Conservation (phyloP, 2,329 filamentous ascomycete species). For the Botrytis byssoidea region DNA sequence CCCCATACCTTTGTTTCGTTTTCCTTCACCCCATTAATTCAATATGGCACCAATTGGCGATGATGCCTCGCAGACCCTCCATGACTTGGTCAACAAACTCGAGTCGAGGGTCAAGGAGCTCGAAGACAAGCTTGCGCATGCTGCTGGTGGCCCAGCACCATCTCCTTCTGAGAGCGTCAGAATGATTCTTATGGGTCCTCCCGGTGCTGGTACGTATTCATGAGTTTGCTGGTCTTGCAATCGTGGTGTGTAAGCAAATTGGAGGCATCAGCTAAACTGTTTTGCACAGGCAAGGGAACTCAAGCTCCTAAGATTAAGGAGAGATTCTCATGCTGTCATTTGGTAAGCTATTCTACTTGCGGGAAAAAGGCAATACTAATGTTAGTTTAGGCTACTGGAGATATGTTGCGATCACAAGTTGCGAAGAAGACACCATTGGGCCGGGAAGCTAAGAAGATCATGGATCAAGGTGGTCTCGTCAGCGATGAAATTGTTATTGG, state of each 20-base stretch:
- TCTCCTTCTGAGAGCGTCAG: constrained; percentile 67
- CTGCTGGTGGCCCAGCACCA: constrained; percentile 53
- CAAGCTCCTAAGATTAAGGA: constrained; percentile 98
- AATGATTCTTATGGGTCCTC: constrained; percentile 97
- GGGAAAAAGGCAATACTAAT: background rate
- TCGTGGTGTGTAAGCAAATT: background rate
- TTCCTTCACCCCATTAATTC: constrained; percentile 35
- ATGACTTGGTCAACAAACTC: constrained; percentile 78
- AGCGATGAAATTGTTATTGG: constrained; percentile 99
- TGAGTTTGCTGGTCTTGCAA: constrained; percentile 1
- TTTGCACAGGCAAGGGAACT: constrained; percentile 83
- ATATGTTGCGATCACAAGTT: constrained; percentile 98
- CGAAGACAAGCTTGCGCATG: constrained; percentile 64
- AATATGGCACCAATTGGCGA: constrained; percentile 88
- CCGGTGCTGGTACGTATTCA: constrained; percentile 78
- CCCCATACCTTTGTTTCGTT: constrained; percentile 35
- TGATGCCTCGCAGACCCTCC: constrained; percentile 75
- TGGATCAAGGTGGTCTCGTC: constrained; percentile 96
- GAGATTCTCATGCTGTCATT: constrained; percentile 93
- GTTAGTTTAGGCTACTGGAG: constrained; percentile 78
- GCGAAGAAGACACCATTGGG: constrained; percentile 95
- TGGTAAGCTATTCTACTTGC: constrained; percentile 60
- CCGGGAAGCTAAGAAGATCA: constrained; percentile 99
- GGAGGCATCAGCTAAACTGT: constrained; percentile 30
- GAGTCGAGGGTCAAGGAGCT: constrained; percentile 84